These are phyloP conservation scores for Fomitopsis schrenkii DNA, from an alignment of 1,284 basidiomycete species.

Conservation along the genomic window DNA sequence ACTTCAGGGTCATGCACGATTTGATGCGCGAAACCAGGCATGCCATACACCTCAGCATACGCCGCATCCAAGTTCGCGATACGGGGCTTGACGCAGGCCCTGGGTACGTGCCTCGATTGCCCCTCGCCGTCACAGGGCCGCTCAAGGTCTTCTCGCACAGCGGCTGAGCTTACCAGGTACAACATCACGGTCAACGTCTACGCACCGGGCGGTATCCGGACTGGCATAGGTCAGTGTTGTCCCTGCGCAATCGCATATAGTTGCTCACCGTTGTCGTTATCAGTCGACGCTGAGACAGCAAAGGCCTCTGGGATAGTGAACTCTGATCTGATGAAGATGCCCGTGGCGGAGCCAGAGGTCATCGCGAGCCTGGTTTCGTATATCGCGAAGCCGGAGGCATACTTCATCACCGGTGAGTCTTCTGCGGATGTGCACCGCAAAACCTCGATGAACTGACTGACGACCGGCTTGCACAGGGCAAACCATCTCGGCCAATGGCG, in stretches of 20 bases:
- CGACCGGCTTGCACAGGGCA: background rate
- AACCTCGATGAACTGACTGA: background rate
- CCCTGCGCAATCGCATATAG: background rate
- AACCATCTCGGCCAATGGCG: background rate
- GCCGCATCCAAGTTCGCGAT: conserved; percentile 24
- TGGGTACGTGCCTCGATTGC: conserved; percentile 3
- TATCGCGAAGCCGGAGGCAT: conserved; percentile 1
- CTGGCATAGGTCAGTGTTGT: background rate
- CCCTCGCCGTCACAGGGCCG: no score
- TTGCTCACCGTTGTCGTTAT: background rate
- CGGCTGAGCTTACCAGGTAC: background rate
- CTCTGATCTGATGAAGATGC: background rate
- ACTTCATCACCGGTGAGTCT: conserved; percentile 3
- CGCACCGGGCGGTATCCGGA: background rate
- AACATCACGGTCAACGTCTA: conserved; percentile 1
- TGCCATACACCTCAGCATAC: conserved; percentile 4
- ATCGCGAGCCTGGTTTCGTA: conserved; percentile 6
- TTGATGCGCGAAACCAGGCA: background rate
- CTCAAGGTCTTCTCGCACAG: background rate
- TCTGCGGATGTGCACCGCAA: background rate
- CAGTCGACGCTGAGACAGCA: background rate
- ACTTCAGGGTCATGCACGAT: background rate
- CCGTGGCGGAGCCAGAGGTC: background rate
- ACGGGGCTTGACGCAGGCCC: conserved; percentile 21
- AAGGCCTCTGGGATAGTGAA: background rate